Evolutionary conservation across 1,284 basidiomycete species (phyloP).

Genomic region (Trichosporon sp.): DNA sequence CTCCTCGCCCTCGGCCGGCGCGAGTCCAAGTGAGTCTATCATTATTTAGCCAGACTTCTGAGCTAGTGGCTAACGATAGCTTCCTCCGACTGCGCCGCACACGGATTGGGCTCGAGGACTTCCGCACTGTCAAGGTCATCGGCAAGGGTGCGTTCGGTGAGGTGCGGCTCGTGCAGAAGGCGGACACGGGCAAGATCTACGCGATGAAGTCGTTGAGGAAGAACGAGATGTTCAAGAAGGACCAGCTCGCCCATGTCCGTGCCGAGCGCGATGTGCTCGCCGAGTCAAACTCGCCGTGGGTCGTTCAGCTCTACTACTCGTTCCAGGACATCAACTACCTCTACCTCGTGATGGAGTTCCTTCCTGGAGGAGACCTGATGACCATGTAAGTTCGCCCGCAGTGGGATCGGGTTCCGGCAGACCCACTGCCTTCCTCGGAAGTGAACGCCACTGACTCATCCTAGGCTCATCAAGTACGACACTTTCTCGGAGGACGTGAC

Average conservation of each 20-base stretch:
- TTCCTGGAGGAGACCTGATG: conserved; percentile 98
- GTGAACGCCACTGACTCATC: background rate
- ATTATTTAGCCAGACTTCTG: background rate
- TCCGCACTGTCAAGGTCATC: conserved; percentile 96
- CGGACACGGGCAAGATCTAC: conserved; percentile 96
- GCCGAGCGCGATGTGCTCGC: conserved; percentile 98
- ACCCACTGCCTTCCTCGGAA: background rate
- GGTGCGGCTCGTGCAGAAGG: conserved; percentile 93
- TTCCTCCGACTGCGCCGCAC: conserved; percentile 89
- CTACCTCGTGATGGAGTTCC: conserved; percentile 98
- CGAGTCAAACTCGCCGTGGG: conserved; percentile 97
- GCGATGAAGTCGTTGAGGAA: conserved; percentile 99
- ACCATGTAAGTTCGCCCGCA: conserved; percentile 55
- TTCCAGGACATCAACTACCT: conserved; percentile 96
- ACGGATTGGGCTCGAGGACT: conserved; percentile 89
- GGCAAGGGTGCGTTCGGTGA: conserved; percentile 99
- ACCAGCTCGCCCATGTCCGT: conserved; percentile 95
- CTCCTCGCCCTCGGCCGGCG: conserved; percentile 86
- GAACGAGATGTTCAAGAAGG: conserved; percentile 98
- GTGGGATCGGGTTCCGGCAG: conserved; percentile 5
- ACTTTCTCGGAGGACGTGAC: conserved; percentile 98
- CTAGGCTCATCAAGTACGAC: conserved; percentile 99
- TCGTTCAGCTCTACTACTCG: conserved; percentile 97
- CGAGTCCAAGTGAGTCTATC: conserved; percentile 68
- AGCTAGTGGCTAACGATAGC: conserved; percentile 32